Evolutionary conservation across 2,329 filamentous ascomycete genomes (phyloP), one percentile per base, ranked within the genome.

Genomic region (Sarocladium strictum): DNA sequence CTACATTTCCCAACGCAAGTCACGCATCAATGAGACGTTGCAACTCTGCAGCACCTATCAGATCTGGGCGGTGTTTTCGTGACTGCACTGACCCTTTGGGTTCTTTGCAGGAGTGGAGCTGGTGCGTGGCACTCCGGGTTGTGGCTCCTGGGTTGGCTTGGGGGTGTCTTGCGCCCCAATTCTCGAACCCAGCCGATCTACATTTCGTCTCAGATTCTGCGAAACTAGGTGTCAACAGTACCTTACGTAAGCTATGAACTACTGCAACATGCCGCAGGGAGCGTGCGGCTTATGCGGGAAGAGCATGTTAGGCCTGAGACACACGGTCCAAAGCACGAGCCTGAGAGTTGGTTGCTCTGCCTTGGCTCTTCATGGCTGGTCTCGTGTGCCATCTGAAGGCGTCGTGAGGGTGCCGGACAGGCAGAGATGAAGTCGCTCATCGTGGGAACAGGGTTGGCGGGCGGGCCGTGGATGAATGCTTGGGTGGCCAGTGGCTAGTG

Each of bases 401-500:
- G 3, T 47, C 24, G 24, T 29, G 43, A 54, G n/a, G 45, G 52
- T n/a, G 33, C 52, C 3, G 52, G 43, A 21, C 54, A 54, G 6
- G 55, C 41, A 47, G 53, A 56, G 14, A 54, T 56, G 45, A 53
- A 56, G 37, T 56, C 55, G 47, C 55, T 56, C 43, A 29, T 27
- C 23, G n/a, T 29, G 29, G 23, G 47, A 23, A 33, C 47, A 35
- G 47, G 47, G 27, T 51, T 23, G 14, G 35, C 29, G 27, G 17
- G 27, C 47, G 47, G 47, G 47, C 47, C 47, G 29, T 19, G 11
- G 6, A 23, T 43, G 38, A 43, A 23, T 21, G 38, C 38, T 11
- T 43, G 17, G 38, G 14, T 23, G 40, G 40, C 19, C 21, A 45
- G 24, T 11, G 40, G 40, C 19, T 23, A 3, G 40, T 45, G 40